Evolutionary conservation across 306 rosid species (phyloP), one percentile per base, ranked within the genome.

Genomic region (Dalbergia oliveri): DNA sequence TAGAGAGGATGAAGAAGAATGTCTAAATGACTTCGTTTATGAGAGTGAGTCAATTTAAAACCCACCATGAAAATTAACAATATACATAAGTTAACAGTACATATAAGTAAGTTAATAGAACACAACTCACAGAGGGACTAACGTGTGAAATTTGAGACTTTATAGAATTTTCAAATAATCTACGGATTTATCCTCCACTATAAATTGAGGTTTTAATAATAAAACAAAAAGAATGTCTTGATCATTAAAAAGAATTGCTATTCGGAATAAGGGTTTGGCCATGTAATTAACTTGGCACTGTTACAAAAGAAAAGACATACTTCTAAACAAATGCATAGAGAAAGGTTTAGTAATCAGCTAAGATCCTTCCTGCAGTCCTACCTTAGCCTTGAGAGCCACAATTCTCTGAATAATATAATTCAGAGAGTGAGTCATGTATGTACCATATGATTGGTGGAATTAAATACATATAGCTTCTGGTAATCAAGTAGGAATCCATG

Each of bases 401-500:
- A 64, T 56, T 68, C 34, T 5, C 0, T 37, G 41, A 56, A 50
- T 70, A 45, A 12, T 19, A 68, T 53, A 75, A 77, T 84, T 8
- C 47, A 82, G 77, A 84, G 77, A 80, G 81, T 21, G 62, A 74
- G 81, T 67, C 89, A 89, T 70, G 60, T 76, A 56, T 51, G 83
- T 66, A 49, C 43, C 18, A 74, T 37, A 68, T 54, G 85, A 81
- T 86, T 86, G 90, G 90, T 82, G 79, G 78, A 83, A 72, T 72
- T 23, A 34, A 69, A 19, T 41, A 60, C 31, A 45, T 6, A 82
- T 63, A 58, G 15, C 66, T 71, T 19, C 45, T 44, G 47, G 53
- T 80, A 83, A 72, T 63, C 84, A 83, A 89, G 88, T 87, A 86
- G 84, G 81, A 63, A 61, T 81, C 82, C 89, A 87, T 78, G 82